A percentile compares a stretch with the other conserved stretches of the same genome.
phyloP scores from a whole-genome alignment of 441 rosid species.

The Syzygium malaccense region DNA sequence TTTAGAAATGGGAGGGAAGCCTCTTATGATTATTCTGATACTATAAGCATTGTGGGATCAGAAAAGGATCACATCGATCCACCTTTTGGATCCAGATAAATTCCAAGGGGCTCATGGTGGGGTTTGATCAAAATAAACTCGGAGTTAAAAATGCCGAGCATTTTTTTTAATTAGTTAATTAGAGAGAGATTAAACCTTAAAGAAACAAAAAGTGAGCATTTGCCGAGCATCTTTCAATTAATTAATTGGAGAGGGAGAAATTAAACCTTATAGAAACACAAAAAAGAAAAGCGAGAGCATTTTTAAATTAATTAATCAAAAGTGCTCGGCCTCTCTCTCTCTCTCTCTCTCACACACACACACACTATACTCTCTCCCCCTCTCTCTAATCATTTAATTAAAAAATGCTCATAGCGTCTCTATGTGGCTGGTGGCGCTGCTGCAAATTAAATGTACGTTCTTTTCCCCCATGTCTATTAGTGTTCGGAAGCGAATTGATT shows the following conservation, averaged over 20 bases:
- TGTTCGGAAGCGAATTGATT: neutral
- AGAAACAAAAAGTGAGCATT: neutral
- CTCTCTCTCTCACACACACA: neutral
- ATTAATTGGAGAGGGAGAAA: neutral
- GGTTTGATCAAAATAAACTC: neutral
- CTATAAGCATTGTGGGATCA: neutral
- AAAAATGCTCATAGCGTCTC: neutral
- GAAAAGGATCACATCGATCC: neutral
- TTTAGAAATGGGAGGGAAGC: neutral
- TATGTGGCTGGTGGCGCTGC: neutral
- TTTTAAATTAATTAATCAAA: neutral
- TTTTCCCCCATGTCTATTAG: neutral
- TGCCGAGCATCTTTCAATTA: neutral
- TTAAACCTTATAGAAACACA: neutral
- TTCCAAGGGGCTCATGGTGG: neutral
- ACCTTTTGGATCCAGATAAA: neutral
- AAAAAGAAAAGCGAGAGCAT: neutral
- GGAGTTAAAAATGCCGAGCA: neutral
- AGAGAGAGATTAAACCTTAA: neutral
- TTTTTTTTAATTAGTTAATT: neutral
- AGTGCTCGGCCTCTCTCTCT: neutral
- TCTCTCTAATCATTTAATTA: neutral
- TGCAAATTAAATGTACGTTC: neutral
- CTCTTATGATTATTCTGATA: neutral
- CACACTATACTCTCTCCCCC: too few species aligned